Evolutionary conservation across 2,329 filamentous ascomycete species (phyloP).

Genomic region (Nothopassalora personata): DNA sequence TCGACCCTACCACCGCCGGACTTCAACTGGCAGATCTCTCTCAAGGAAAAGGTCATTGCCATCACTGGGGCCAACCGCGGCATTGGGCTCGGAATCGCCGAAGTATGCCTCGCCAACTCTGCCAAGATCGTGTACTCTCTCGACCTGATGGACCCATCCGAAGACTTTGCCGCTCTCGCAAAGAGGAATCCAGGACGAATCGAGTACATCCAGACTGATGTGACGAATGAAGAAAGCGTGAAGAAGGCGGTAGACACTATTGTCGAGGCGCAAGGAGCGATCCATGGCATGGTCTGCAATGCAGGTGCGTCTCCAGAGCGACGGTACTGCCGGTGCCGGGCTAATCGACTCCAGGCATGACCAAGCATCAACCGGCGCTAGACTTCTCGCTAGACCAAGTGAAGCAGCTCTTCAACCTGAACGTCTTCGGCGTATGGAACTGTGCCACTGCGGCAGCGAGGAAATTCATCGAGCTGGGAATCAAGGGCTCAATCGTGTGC

Average conservation of each 20-base stretch:
- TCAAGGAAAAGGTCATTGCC: constrained; percentile 40
- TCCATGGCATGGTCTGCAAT: constrained; percentile 28
- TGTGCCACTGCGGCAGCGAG: constrained; percentile 40
- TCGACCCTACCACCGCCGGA: constrained; percentile 40
- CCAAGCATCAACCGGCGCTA: constrained; percentile 30
- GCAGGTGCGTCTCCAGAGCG: constrained; percentile 3
- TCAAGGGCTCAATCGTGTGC: constrained; percentile 45
- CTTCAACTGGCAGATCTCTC: constrained; percentile 43
- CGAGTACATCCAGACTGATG: constrained; percentile 30
- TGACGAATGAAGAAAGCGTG: constrained; percentile 26
- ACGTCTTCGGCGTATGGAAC: constrained; percentile 45
- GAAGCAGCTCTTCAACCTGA: constrained; percentile 30
- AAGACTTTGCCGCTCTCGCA: constrained; percentile 25
- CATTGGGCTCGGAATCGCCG: constrained; percentile 29
- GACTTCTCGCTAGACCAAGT: constrained; percentile 29
- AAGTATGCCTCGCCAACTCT: constrained; percentile 30
- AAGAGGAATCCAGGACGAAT: constrained; percentile 26
- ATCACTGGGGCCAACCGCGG: constrained; percentile 34
- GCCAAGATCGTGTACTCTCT: constrained; percentile 28
- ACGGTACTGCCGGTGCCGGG: background rate
- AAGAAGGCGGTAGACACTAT: constrained; percentile 26
- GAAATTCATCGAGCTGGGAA: constrained; percentile 42
- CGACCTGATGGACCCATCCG: constrained; percentile 27
- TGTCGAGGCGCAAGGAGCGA: constrained; percentile 22
- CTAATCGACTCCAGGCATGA: constrained; percentile 19